Evolutionary conservation across 805 yeast genomes (phyloP).

Genomic region (Yamadazyma insecticola): DNA sequence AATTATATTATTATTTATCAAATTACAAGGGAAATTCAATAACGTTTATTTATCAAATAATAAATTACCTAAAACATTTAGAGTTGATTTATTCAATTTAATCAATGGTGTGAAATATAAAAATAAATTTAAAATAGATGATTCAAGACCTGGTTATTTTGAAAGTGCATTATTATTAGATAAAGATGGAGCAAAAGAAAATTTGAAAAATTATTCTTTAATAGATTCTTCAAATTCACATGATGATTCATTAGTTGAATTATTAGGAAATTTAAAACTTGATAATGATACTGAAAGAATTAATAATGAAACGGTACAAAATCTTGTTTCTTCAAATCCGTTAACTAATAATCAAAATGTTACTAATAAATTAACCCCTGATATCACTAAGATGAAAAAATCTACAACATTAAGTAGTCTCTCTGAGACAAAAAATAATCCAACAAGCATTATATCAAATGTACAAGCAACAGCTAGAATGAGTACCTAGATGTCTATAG

Average conservation of each 20-base stretch:
- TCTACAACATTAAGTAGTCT: slow-evolving; percentile 24
- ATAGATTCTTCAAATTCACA: neutral
- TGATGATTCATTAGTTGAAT: too few species aligned
- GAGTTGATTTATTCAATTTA: slow-evolving; percentile 53
- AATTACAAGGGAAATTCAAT: slow-evolving; percentile 24
- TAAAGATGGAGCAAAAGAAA: slow-evolving; percentile 41
- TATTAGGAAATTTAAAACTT: neutral
- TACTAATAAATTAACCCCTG: slow-evolving; percentile 3
- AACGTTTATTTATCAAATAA: slow-evolving; percentile 42
- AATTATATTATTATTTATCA: slow-evolving; percentile 29
- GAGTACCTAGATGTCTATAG: too few species aligned
- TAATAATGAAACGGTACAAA: slow-evolving; percentile 5
- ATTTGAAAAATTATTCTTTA: slow-evolving; percentile 33
- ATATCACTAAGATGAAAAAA: slow-evolving; percentile 18
- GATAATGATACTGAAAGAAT: slow-evolving; percentile 4
- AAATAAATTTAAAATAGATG: slow-evolving; percentile 50
- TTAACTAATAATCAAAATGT: slow-evolving; percentile 12
- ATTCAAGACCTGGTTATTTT: slow-evolving; percentile 58
- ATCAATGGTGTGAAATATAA: slow-evolving; percentile 49
- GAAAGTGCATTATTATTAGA: slow-evolving; percentile 53
- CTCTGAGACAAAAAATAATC: slow-evolving; percentile 12
- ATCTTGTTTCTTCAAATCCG: slow-evolving; percentile 8
- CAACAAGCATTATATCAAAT: slow-evolving; percentile 37
- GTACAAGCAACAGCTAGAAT: slow-evolving; percentile 40
- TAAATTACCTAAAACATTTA: slow-evolving; percentile 39